These are phyloP conservation scores for Fusarium irregulare DNA, from an alignment of 2,329 filamentous ascomycete species.

Conservation along the genomic window DNA sequence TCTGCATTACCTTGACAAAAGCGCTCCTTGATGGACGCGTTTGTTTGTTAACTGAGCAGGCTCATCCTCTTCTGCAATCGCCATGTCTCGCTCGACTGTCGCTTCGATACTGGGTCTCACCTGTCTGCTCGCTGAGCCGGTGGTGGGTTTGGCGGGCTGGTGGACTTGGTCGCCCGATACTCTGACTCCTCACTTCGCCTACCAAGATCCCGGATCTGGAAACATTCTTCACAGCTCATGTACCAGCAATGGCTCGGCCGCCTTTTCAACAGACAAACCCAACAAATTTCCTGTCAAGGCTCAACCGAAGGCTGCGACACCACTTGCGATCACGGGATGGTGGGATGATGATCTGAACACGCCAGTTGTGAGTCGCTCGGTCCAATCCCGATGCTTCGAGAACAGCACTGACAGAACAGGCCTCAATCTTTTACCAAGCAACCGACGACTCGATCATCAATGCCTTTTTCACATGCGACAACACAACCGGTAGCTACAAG, in stretches of 20 bases:
- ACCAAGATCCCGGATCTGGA: slow-evolving; percentile 36
- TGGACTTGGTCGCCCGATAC: slow-evolving; percentile 29
- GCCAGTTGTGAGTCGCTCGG: slow-evolving; percentile 14
- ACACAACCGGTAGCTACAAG: slow-evolving; percentile 24
- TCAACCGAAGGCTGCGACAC: slow-evolving; percentile 21
- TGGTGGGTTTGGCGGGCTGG: slow-evolving; percentile 32
- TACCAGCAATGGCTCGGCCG: slow-evolving; percentile 32
- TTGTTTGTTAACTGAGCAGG: neutral
- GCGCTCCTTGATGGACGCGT: slow-evolving; percentile 10
- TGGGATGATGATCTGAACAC: slow-evolving; percentile 31
- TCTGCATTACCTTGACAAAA: neutral
- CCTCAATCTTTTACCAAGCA: slow-evolving; percentile 34
- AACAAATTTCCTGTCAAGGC: slow-evolving; percentile 27
- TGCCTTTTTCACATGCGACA: slow-evolving; percentile 29
- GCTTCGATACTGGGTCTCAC: slow-evolving; percentile 10
- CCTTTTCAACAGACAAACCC: slow-evolving; percentile 26
- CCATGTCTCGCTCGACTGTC: slow-evolving; percentile 13
- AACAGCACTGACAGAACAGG: neutral
- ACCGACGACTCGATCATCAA: slow-evolving; percentile 23
- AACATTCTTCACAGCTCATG: slow-evolving; percentile 36
- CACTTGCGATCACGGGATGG: slow-evolving; percentile 24
- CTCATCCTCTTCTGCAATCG: neutral
- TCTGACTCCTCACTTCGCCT: slow-evolving; percentile 38
- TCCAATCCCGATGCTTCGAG: accelerated
- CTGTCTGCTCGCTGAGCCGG: slow-evolving; percentile 16